Evolutionary conservation across 2,329 filamentous ascomycete species (phyloP), one percentile per base, ranked within the genome.

Genomic region (Ophiosphaerella herpotricha): DNA sequence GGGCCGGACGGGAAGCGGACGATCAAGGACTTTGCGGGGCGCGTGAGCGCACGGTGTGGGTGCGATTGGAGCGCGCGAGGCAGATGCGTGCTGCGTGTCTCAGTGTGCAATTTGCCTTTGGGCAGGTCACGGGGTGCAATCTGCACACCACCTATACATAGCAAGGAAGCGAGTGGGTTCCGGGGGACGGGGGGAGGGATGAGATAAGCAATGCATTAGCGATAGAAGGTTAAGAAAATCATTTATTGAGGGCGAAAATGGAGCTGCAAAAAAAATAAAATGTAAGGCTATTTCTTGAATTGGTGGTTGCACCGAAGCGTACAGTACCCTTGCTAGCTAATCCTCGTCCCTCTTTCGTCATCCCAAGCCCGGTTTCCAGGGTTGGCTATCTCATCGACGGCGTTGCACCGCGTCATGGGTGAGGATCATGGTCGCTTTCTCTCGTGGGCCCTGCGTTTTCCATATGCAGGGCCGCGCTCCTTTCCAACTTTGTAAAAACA

Each of bases 391-490:
- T 11, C 37, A 12, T 39, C 6, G 14, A 18, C 48, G 7, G 7
- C 26, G 26, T 29, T 46, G 54, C 53, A 54, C 55, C 53, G 37
- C 46, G 39, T 49, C 43, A 45, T 36, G 38, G 55, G 52, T 56
- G 53, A 56, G 53, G 50, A 43, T 35, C 43, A 37, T 39, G 4
- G 18, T 21, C 18, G 18, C 33, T 26, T 42, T 41, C 44, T 43
- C 26, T 41, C 21, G 39, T n/a, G n/a, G 7, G 23, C n/a, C 16
- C 26, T 9, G 29, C 43, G 14, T 36, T 18, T 16, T 37, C 18
- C 42, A 37, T 18, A 35, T 40, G 38, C 38, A 40, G 38, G 38
- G 23, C 23, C 38, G 9, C 52, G 48, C 41, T 41, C 42, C 46
- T 7, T 39, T 36, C 14, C 41, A 24, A 40, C 46, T 37, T 48